A percentile compares a stretch with the other conserved stretches of the same genome.
Conservation (phyloP, 2,329 filamentous ascomycete genomes). For the Fusarium coicis region DNA sequence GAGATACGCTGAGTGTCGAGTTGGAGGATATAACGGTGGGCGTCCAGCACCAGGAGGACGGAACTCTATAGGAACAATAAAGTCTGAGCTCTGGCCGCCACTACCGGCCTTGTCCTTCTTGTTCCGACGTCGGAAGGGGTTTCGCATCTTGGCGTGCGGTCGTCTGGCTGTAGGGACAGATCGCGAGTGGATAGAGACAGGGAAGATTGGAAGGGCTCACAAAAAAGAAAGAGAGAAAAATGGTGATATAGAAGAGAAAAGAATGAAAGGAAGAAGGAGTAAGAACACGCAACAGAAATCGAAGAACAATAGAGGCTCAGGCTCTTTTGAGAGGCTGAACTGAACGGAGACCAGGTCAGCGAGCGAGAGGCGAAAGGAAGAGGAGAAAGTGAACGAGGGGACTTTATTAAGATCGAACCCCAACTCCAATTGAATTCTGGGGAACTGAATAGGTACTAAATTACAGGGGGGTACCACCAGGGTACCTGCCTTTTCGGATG, state of each 20-base stretch:
- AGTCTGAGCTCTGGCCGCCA: constrained; percentile 36
- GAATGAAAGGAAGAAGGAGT: constrained; percentile 1
- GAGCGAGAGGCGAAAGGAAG: constrained; percentile 19
- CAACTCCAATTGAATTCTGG: constrained; percentile 31
- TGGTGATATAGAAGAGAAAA: constrained; percentile 1
- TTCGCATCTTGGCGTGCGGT: constrained; percentile 47
- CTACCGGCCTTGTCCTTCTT: constrained; percentile 50
- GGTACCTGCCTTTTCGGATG: constrained; percentile 33
- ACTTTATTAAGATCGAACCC: constrained; percentile 26
- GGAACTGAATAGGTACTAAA: constrained; percentile 22
- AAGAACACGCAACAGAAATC: neutral
- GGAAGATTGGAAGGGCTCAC: neutral
- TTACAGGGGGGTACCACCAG: constrained; percentile 33
- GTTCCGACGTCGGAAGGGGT: constrained; percentile 52
- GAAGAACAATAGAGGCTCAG: constrained; percentile 9
- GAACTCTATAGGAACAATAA: constrained; percentile 45
- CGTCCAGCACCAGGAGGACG: constrained; percentile 43
- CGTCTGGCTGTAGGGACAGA: constrained; percentile 7
- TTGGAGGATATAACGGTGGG: constrained; percentile 51
- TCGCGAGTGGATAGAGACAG: constrained; percentile 5
- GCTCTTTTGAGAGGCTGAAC: constrained; percentile 4
- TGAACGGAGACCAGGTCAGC: neutral
- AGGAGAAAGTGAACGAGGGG: constrained; percentile 25
- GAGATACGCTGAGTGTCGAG: constrained; percentile 53
- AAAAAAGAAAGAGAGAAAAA: constrained; percentile 1